phyloP scores from a whole-genome alignment of 2,329 filamentous ascomycete species.

The Botrytis deweyae region DNA sequence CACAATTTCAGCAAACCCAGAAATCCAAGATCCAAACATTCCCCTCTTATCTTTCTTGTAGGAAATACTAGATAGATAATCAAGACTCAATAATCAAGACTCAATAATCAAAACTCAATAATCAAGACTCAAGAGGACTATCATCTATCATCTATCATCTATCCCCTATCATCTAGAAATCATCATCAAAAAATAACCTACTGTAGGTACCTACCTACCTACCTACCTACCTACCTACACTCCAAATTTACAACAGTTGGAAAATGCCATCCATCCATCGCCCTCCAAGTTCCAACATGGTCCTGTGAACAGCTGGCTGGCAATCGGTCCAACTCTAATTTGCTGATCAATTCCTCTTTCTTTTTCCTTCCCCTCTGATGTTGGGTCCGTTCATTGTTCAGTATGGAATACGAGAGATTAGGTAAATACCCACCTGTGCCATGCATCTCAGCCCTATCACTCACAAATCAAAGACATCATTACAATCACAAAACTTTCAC shows the following conservation, averaged over 20 bases:
- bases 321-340: background rate
- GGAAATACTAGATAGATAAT: no score
- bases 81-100: no score
- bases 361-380: background rate
- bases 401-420: background rate
- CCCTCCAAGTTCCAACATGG: background rate
- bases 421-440: background rate
- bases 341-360: background rate
- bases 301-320: background rate
- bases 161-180: no score
- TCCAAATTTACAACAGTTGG: background rate
- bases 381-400: background rate
- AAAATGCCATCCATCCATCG: background rate
- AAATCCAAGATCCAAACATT: no score
- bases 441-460: background rate
- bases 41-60: no score
- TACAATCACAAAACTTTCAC: background rate
- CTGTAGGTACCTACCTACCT: no score
- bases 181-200: no score
- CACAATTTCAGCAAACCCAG: no score
- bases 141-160: no score
- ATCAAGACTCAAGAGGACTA: no score
- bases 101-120: no score
- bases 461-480: background rate
- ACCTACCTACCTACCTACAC: background rate